A percentile compares a stretch with the other conserved stretches of the same genome.
These are phyloP conservation scores for Ceratocystis albifundus DNA, from an alignment of 2,329 filamentous ascomycete genomes.

Conservation along the genomic window DNA sequence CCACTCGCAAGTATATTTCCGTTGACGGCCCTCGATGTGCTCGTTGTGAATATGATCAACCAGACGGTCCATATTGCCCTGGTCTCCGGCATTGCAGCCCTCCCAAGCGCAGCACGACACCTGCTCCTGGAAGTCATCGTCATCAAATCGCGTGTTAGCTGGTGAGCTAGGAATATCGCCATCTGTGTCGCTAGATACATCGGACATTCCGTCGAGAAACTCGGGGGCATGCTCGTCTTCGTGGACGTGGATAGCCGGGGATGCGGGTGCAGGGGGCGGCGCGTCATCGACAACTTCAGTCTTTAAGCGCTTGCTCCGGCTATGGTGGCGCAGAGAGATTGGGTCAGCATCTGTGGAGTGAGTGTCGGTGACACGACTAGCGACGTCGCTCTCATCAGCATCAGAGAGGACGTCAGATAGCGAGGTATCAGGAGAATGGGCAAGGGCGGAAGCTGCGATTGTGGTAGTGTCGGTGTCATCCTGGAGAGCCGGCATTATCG, in stretches of 20 bases:
- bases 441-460: background rate
- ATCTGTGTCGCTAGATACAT: conserved; percentile 82
- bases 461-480: conserved; percentile 11
- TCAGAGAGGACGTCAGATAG: conserved; percentile 27
- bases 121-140: conserved; percentile 66
- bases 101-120: conserved; percentile 71
- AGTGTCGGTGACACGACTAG: conserved; percentile 3
- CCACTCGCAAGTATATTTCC: conserved; percentile 99
- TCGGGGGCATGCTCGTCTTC: conserved; percentile 39
- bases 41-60: conserved; percentile 82
- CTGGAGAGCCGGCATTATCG: conserved; percentile 16
- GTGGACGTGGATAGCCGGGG: conserved; percentile 26
- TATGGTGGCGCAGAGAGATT: conserved; percentile 28
- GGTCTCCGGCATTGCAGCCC: conserved; percentile 57
- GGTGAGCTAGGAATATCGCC: conserved; percentile 69
- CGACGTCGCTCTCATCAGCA: conserved; percentile 29
- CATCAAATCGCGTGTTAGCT: conserved; percentile 54
- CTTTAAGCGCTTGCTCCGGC: conserved; percentile 36
- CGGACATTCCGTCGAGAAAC: conserved; percentile 48
- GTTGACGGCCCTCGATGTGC: conserved; percentile 85
- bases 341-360: background rate
- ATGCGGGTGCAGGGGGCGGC: conserved; percentile 34
- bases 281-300: conserved; percentile 36
- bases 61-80: conserved; percentile 68
- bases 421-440: conserved; percentile 12